Evolutionary conservation across 2,329 filamentous ascomycete species (phyloP).

Genomic region (Clarireedia homoeocarpa): DNA sequence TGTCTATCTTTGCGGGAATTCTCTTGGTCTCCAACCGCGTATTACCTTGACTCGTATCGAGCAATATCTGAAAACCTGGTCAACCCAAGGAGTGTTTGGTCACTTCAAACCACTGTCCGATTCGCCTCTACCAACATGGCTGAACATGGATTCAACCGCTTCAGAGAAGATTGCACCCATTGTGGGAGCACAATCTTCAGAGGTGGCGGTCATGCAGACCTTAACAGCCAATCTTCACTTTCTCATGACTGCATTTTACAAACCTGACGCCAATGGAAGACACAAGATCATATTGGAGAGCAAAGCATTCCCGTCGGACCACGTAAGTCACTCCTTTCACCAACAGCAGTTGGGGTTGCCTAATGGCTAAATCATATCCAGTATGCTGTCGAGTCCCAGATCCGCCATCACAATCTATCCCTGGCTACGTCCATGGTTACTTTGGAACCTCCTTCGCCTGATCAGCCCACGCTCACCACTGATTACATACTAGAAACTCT

Average conservation of each 20-base stretch:
- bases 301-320: conserved; percentile 76
- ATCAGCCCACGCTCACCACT: conserved; percentile 51
- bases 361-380: conserved; percentile 30
- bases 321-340: conserved; percentile 43
- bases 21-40: conserved; percentile 65
- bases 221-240: conserved; percentile 72
- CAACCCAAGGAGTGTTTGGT: conserved; percentile 66
- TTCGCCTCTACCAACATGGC: conserved; percentile 55
- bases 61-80: conserved; percentile 67
- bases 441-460: conserved; percentile 47
- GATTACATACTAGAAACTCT: conserved; percentile 61
- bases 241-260: conserved; percentile 72
- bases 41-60: conserved; percentile 56
- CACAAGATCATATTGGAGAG: conserved; percentile 74
- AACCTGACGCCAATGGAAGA: conserved; percentile 46
- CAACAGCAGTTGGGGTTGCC: background rate
- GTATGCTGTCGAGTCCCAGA: conserved; percentile 73
- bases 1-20: conserved; percentile 75
- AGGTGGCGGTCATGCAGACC: conserved; percentile 75
- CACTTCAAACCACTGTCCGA: conserved; percentile 62
- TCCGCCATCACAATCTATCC: conserved; percentile 57
- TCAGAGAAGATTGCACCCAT: conserved; percentile 60
- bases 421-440: conserved; percentile 60
- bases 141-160: conserved; percentile 62
- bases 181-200: conserved; percentile 58